A percentile compares a stretch with the other conserved stretches of the same genome.
Evolutionary conservation across 805 yeast species (phyloP).

Genomic region (Lipomyces sp.): DNA sequence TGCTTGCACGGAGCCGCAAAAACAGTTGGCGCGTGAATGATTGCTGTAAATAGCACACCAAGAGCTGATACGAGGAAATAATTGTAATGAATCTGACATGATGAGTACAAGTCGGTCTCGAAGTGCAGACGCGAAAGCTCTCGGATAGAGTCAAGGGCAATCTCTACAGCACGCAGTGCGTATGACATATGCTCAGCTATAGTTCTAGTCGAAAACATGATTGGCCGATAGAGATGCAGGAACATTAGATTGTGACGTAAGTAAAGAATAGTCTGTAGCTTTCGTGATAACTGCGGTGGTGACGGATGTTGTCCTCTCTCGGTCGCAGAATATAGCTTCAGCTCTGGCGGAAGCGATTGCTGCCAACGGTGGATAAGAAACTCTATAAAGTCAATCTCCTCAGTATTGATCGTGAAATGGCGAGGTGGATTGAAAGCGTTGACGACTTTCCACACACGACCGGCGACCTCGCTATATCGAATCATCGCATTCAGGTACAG

Average conservation of each 20-base stretch:
- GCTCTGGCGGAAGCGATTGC: slow-evolving; percentile 35
- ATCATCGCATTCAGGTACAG: slow-evolving; percentile 38
- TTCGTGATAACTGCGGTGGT: slow-evolving; percentile 22
- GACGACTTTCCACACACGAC: slow-evolving; percentile 28
- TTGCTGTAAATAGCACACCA: slow-evolving; percentile 39
- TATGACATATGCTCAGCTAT: slow-evolving; percentile 27
- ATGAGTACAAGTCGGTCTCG: slow-evolving; percentile 35
- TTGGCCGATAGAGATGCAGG: slow-evolving; percentile 35
- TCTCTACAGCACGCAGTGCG: slow-evolving; percentile 38
- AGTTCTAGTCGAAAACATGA: slow-evolving; percentile 30
- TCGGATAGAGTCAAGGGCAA: slow-evolving; percentile 39
- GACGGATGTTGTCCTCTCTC: slow-evolving; percentile 2
- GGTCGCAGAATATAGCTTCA: slow-evolving; percentile 9
- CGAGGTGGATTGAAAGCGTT: slow-evolving; percentile 20
- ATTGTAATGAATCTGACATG: slow-evolving; percentile 41
- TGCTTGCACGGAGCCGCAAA: slow-evolving; percentile 29
- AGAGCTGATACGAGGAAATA: slow-evolving; percentile 40
- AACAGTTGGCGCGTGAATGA: slow-evolving; percentile 37
- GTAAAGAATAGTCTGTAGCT: slow-evolving; percentile 26
- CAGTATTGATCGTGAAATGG: slow-evolving; percentile 13
- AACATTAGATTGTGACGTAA: slow-evolving; percentile 30
- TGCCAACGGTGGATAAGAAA: slow-evolving; percentile 35
- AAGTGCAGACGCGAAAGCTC: slow-evolving; percentile 37
- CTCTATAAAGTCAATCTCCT: slow-evolving; percentile 26
- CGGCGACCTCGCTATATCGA: slow-evolving; percentile 35